These are phyloP conservation scores for Lactifluus hygrophoroides DNA, from an alignment of 768 basidiomycete genomes.

Conservation along the genomic window DNA sequence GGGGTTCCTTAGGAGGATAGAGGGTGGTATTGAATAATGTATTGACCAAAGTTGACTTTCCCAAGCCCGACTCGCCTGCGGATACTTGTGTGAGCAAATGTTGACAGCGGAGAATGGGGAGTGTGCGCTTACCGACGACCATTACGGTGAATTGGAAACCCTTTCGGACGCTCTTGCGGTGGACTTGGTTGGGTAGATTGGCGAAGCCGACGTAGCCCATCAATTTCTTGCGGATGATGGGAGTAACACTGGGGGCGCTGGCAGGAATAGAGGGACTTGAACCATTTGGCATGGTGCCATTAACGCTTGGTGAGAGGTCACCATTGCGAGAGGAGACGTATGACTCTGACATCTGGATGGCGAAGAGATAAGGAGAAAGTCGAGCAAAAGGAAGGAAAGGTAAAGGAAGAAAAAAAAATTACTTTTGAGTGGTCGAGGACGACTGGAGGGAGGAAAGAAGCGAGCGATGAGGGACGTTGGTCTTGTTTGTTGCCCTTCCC, in stretches of 20 bases:
- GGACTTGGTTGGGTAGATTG: conserved; percentile 98
- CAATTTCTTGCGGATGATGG: conserved; percentile 76
- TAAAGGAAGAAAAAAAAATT: conserved; percentile 20
- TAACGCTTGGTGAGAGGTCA: conserved; percentile 44
- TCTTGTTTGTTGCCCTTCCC: conserved; percentile 29
- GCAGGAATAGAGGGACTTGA: conserved; percentile 49
- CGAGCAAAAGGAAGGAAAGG: conserved; percentile 14
- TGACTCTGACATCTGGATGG: conserved; percentile 61
- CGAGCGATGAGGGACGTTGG: conserved; percentile 24
- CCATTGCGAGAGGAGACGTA: conserved; percentile 62
- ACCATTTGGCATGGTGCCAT: conserved; percentile 53
- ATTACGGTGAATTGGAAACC: conserved; percentile 98
- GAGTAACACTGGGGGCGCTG: conserved; percentile 26
- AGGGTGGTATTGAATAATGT: conserved; percentile 97
- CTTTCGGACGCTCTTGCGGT: conserved; percentile 95
- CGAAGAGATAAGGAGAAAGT: conserved; percentile 20
- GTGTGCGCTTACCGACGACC: conserved; percentile 98
- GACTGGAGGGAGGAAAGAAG: conserved; percentile 42
- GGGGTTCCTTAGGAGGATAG: conserved; percentile 80
- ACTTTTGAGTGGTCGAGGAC: conserved; percentile 37
- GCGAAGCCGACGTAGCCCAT: conserved; percentile 96
- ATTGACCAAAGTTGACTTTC: conserved; percentile 98
- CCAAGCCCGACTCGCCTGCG: conserved; percentile 92
- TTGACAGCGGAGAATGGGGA: conserved; percentile 16
- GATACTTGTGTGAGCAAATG: conserved; percentile 1